phyloP scores from a whole-genome alignment of 2,329 filamentous ascomycete species.

The Microsporum canis region DNA sequence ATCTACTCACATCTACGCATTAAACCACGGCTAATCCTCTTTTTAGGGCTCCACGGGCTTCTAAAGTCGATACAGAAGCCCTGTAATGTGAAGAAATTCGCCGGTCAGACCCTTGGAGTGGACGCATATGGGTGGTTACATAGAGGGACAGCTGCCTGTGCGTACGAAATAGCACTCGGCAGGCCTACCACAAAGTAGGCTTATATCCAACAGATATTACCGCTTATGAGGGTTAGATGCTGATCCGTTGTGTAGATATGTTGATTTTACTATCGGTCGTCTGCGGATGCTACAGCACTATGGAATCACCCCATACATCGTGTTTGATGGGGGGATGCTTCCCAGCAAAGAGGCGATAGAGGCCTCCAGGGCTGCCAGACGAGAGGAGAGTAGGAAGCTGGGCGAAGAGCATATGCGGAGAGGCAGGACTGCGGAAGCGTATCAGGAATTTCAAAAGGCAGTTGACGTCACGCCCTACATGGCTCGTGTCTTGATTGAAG shows the following conservation, averaged over 20 bases:
- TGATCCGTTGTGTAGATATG: constrained; percentile 49
- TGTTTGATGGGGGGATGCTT: constrained; percentile 91
- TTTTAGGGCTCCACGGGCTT: constrained; percentile 67
- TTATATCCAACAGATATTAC: background rate
- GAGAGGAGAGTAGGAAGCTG: constrained; percentile 62
- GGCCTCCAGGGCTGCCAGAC: constrained; percentile 58
- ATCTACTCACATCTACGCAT: background rate
- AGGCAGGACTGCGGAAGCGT: constrained; percentile 68
- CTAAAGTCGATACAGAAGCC: constrained; percentile 94
- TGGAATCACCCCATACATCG: constrained; percentile 83
- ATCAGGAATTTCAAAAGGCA: constrained; percentile 82
- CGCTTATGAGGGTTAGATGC: background rate
- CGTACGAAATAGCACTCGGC: constrained; percentile 76
- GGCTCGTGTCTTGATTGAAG: constrained; percentile 83
- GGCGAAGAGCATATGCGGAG: constrained; percentile 71
- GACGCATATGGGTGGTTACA: constrained; percentile 99
- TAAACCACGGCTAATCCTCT: constrained; percentile 1
- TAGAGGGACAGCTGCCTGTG: constrained; percentile 79
- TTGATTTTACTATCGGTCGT: constrained; percentile 80
- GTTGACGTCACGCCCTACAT: constrained; percentile 94
- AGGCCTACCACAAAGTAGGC: constrained; percentile 77
- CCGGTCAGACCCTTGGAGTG: constrained; percentile 80
- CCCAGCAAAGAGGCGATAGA: constrained; percentile 90
- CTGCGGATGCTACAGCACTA: constrained; percentile 92
- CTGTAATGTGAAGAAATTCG: constrained; percentile 73